Conservation (phyloP, 1,284 basidiomycete genomes). For the Meira nashicola region DNA sequence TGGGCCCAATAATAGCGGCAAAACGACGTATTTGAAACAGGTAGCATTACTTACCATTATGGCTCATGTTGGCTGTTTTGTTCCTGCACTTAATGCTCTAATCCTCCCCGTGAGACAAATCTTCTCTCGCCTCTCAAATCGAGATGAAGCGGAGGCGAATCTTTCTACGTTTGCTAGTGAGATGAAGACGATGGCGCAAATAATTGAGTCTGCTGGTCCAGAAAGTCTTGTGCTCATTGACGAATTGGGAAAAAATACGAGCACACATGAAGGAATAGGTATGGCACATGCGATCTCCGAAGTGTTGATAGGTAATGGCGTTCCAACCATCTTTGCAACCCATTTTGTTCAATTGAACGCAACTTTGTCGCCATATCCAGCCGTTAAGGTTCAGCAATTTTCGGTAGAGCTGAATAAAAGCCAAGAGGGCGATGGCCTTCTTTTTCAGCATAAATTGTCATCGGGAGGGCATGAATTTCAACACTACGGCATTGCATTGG, state of each 20-base stretch:
- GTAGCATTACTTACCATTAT: constrained; percentile 76
- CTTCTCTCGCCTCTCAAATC: constrained; percentile 81
- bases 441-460: constrained; percentile 14
- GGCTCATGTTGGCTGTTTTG: constrained; percentile 76
- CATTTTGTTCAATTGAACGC: constrained; percentile 55
- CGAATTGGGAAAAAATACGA: constrained; percentile 82
- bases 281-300: constrained; percentile 90
- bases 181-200: constrained; percentile 51
- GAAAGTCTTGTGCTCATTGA: constrained; percentile 75
- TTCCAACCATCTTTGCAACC: constrained; percentile 85
- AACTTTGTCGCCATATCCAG: constrained; percentile 19
- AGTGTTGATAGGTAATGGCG: constrained; percentile 66
- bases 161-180: constrained; percentile 31
- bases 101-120: constrained; percentile 63
- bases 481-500: constrained; percentile 31
- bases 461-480: not conserved
- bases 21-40: constrained; percentile 86
- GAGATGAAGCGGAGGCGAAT: constrained; percentile 63
- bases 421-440: constrained; percentile 21
- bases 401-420: constrained; percentile 8
- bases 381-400: constrained; percentile 22
- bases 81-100: constrained; percentile 83
- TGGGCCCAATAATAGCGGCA: constrained; percentile 62
- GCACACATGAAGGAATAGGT: constrained; percentile 77
- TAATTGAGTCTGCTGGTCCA: constrained; percentile 59